phyloP scores from a whole-genome alignment of 108 stramenopile species.

The Stephanodiscus minutulus region DNA sequence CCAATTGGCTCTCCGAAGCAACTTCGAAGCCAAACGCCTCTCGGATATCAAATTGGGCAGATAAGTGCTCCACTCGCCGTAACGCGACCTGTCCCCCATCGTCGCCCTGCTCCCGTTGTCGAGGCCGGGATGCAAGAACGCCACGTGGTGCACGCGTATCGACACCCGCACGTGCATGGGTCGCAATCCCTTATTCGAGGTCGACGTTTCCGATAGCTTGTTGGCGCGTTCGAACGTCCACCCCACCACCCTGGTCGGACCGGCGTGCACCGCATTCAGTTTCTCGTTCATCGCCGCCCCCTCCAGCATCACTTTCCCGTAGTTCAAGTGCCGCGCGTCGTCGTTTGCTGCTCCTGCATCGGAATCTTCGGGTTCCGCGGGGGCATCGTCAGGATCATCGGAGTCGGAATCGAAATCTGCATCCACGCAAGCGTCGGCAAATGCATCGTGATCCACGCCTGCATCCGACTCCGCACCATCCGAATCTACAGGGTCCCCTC shows the following conservation, averaged over 20 bases:
- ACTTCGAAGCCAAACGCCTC: too few species aligned
- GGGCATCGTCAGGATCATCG: too few species aligned
- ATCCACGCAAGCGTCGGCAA: too few species aligned
- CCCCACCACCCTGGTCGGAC: conserved; percentile 4
- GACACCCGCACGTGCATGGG: conserved; percentile 50
- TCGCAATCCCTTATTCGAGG: conserved; percentile 17
- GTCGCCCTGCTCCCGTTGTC: conserved; percentile 29
- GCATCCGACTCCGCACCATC: too few species aligned
- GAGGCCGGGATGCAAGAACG: conserved; percentile 44
- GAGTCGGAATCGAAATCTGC: too few species aligned
- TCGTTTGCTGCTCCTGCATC: too few species aligned
- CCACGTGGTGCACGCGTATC: conserved; percentile 44
- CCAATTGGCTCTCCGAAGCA: not conserved
- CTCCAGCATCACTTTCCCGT: not conserved
- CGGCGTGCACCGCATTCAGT: not conserved
- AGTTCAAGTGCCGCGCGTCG: not conserved
- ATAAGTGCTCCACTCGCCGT: conserved; percentile 19
- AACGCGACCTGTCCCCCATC: conserved; percentile 1
- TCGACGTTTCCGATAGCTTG: conserved; percentile 4
- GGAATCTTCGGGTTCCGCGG: too few species aligned
- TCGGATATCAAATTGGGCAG: too few species aligned
- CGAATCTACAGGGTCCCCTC: too few species aligned
- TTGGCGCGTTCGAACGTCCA: conserved; percentile 3
- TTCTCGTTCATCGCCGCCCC: not conserved
- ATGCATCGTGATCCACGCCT: too few species aligned